A percentile compares a stretch with the other conserved stretches of the same genome.
These are phyloP conservation scores for Coniferiporia sulphurascens DNA, from an alignment of 1,284 basidiomycete species.

Conservation along the genomic window DNA sequence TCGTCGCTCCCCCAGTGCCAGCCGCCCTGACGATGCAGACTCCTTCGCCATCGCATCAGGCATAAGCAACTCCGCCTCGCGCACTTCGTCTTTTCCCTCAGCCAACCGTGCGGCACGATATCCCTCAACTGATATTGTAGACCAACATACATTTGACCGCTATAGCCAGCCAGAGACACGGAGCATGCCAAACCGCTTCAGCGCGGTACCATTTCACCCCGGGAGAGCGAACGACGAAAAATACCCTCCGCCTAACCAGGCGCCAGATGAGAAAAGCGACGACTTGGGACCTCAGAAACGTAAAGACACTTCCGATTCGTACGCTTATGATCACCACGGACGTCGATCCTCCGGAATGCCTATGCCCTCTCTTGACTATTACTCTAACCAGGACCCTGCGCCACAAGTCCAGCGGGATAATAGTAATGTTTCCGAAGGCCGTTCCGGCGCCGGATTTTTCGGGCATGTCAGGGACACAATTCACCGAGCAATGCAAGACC, in stretches of 20 bases:
- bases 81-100: background rate
- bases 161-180: background rate
- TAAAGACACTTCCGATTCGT: background rate
- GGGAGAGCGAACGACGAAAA: background rate
- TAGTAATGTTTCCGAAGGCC: background rate
- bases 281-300: background rate
- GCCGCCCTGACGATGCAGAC: background rate
- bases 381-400: background rate
- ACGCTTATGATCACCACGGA: background rate
- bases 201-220: background rate
- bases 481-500: background rate
- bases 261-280: background rate
- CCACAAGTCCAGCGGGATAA: background rate
- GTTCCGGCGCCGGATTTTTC: background rate
- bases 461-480: conserved; percentile 5
- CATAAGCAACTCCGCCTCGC: background rate
- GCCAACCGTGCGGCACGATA: background rate
- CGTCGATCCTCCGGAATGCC: background rate
- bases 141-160: background rate
- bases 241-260: background rate
- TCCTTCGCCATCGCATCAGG: conserved; percentile 2
- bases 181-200: background rate
- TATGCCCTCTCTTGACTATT: background rate
- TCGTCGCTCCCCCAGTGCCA: background rate
- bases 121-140: background rate